phyloP scores from a whole-genome alignment of 345 rosid genomes.

The Anacardium occidentale region DNA sequence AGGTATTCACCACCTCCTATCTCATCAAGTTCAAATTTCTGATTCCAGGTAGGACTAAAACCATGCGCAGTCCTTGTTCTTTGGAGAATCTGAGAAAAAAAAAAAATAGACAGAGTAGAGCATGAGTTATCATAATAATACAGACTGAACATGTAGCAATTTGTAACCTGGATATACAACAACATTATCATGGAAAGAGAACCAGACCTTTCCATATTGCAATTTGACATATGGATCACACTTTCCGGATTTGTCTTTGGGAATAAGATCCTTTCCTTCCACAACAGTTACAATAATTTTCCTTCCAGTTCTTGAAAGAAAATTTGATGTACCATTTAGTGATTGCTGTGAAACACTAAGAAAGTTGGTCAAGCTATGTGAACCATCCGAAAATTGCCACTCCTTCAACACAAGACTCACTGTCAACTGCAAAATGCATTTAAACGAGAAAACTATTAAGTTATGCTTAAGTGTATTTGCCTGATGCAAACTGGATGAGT shows the following conservation, averaged over 20 bases:
- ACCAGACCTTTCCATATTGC: constrained; percentile 83
- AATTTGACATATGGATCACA: constrained; percentile 71
- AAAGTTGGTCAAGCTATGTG: constrained; percentile 56
- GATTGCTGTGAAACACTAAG: constrained; percentile 42
- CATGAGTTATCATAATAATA: neutral
- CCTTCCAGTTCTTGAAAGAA: constrained; percentile 68
- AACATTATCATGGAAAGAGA: constrained; percentile 10
- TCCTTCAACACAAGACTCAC: constrained; percentile 81
- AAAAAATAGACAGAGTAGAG: neutral
- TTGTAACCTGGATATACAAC: constrained; percentile 7
- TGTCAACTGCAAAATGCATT: constrained; percentile 51
- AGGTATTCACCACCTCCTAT: constrained; percentile 77
- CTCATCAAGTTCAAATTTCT: constrained; percentile 87
- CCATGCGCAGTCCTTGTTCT: constrained; percentile 62
- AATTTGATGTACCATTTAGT: constrained; percentile 50
- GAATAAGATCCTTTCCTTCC: constrained; percentile 64
- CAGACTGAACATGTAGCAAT: neutral
- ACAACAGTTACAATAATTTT: constrained; percentile 55
- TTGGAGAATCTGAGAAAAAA: constrained; percentile 46
- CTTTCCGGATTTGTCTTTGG: constrained; percentile 65
- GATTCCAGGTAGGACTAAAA: constrained; percentile 58
- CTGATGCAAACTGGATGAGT: neutral
- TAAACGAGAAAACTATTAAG: neutral
- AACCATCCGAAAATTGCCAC: constrained; percentile 96
- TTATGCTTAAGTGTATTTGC: neutral